Base-by-base conservation (phyloP, 495 filamentous ascomycete species). In the Gamarada debralockiae region DNA sequence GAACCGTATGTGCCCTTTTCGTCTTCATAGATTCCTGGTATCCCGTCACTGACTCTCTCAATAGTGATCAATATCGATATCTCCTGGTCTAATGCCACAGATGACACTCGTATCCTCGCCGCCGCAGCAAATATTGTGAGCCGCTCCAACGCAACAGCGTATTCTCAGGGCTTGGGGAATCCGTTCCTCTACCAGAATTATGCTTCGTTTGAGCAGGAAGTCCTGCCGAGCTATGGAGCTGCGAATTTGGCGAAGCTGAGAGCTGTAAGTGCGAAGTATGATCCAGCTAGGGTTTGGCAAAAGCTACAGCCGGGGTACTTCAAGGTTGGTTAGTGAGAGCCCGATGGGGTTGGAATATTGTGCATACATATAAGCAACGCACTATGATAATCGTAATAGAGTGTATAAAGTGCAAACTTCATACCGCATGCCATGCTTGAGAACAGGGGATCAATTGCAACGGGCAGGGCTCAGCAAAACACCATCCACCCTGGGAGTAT, bases 201-300 rank as follows among this genome's bases (percentile, higher is more conserved):
- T 23, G 75, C 75, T 5, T 58, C 62, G 10, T 52, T 61, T 6
- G 56, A 55, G 7, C 75, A 80, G 57, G 45, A 68, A 17, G 69
- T 78, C n/a, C 66, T 76, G 27, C 38, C 49, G 3, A 58, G 71
- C 15, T 79, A 77, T 58, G 76, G 76, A 0, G 13, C 50, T 22
- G 59, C 44, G 10, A 78, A 73, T 36, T 22, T 63, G 31, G 54
- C 52, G 1, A 62, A 51, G 25, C 56, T 80, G 14, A 63, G 56
- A 56, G 31, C 18, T 24, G 55, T 69, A 10, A 69, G 73, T 7
- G 56, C 61, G 43, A 72, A 70, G 47, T 79, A 68, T 41, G 76
- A 80, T 57, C 70, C 75, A 0, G 5, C 34, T 13, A 61, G 64
- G 3, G 58, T 74, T 20, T 71, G 73, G 38, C 67, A 73, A 52